Evolutionary conservation across 2,329 filamentous ascomycete genomes (phyloP), one percentile per base, ranked within the genome.

Genomic region (Phaeoacremonium minimum): DNA sequence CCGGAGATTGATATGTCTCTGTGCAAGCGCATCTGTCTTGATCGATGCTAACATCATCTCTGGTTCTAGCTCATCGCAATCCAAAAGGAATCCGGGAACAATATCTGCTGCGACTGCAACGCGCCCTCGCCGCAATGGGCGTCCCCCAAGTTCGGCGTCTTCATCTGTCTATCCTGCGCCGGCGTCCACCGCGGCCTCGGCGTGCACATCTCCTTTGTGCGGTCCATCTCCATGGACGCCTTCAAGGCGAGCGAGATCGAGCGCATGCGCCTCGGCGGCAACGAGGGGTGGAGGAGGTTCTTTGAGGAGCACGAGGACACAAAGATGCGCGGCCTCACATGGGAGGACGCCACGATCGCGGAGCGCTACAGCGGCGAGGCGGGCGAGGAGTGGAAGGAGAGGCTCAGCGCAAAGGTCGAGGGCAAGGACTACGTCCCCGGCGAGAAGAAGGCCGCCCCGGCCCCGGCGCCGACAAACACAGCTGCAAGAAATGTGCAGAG

Each of bases 81-180:
- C 50, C 90, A 95, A 62, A 95, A 95, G 63, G 83, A 83, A 50
- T 84, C 88, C 50, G 82, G 83, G 50, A 98, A 98, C 66, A 88
- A 86, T 58, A 68, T 79, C 52, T 98, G 93, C 71, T 91, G 90
- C 69, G 93, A 98, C 68, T 98, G 93, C 73, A 83, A 83, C 58
- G 91, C 93, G 30, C 91, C 93, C 15, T 94, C 88, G 52, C 93
- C 93, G 45, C 93, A 98, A 84, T 98, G 93, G 93, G 91, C 93
- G 50, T 75, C 89, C 26, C 93, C 93, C 46, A 98, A 98, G 66
- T 95, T 98, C 59, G 91, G 91, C 57, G 87, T 95, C 62, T 98
- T 98, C 71, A 96, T 98, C 74, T 98, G 93, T 66, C 81, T 98
- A 35, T 87, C 85, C 46, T 98, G 93, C 70, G 91, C 90, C 20